Evolutionary conservation across 352 stramenopile species (phyloP).

Genomic region (Thalassiosira exigua): DNA sequence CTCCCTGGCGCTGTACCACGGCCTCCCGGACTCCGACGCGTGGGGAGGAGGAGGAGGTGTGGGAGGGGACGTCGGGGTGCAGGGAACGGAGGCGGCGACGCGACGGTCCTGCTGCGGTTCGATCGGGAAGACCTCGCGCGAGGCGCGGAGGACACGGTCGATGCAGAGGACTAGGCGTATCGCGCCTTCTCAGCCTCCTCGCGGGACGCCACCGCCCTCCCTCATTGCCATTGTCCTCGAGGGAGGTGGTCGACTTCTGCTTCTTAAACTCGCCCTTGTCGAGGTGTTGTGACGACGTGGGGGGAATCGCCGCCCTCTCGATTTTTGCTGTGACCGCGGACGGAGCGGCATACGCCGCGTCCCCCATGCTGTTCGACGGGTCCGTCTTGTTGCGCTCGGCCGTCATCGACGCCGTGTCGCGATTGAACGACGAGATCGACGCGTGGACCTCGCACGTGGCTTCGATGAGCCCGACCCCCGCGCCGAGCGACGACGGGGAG

Average conservation of each 20-base stretch:
- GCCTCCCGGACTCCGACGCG: slow-evolving; percentile 26
- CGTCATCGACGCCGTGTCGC: slow-evolving; percentile 53
- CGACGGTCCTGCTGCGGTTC: slow-evolving; percentile 59
- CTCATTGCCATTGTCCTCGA: too few relatives aligned
- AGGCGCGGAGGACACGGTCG: slow-evolving; percentile 35
- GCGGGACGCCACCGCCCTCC: too few relatives aligned
- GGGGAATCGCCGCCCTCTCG: slow-evolving; percentile 54
- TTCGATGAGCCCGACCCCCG: background rate
- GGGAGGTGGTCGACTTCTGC: slow-evolving; percentile 56
- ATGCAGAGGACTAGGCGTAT: slow-evolving; percentile 51
- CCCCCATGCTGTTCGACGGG: slow-evolving; percentile 76
- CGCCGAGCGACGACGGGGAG: slow-evolving; percentile 6
- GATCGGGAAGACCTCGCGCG: slow-evolving; percentile 58
- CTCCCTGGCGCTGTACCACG: slow-evolving; percentile 62
- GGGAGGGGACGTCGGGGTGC: slow-evolving; percentile 2
- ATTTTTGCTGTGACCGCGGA: slow-evolving; percentile 65
- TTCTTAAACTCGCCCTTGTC: slow-evolving; percentile 29
- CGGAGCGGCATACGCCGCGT: slow-evolving; percentile 67
- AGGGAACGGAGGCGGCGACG: background rate
- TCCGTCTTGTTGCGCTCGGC: slow-evolving; percentile 47
- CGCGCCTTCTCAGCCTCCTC: too few relatives aligned
- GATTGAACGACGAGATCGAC: slow-evolving; percentile 56
- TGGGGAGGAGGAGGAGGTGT: too few relatives aligned
- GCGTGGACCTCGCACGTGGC: slow-evolving; percentile 14
- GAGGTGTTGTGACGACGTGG: background rate